phyloP scores from a whole-genome alignment of 306 rosid genomes.

The Malus orientalis region DNA sequence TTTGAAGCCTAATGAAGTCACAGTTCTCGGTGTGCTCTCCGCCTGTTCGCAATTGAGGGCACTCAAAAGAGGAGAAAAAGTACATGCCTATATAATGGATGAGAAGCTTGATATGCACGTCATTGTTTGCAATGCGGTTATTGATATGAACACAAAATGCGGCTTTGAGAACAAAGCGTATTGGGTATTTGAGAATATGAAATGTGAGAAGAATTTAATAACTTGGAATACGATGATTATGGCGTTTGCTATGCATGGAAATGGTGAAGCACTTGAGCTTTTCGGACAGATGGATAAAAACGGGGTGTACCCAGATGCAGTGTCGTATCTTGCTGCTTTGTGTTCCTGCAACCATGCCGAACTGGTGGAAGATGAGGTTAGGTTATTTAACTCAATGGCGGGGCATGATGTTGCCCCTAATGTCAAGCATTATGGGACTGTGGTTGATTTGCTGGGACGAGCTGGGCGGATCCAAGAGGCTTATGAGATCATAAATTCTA shows the following conservation, averaged over 20 bases:
- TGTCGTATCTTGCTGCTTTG: slow-evolving; percentile 70
- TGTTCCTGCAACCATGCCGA: slow-evolving; percentile 90
- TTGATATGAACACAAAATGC: slow-evolving; percentile 83
- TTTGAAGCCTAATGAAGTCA: slow-evolving; percentile 65
- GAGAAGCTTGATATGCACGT: slow-evolving; percentile 48
- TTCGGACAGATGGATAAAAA: slow-evolving; percentile 40
- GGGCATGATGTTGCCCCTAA: slow-evolving; percentile 36
- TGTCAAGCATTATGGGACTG: slow-evolving; percentile 74
- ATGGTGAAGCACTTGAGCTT: slow-evolving; percentile 60
- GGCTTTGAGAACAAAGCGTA: slow-evolving; percentile 65
- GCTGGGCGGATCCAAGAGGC: slow-evolving; percentile 83
- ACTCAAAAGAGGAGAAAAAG: slow-evolving; percentile 42
- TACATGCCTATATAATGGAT: slow-evolving; percentile 41
- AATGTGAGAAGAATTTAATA: slow-evolving; percentile 47
- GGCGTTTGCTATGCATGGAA: slow-evolving; percentile 77
- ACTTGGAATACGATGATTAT: slow-evolving; percentile 88
- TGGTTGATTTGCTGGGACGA: slow-evolving; percentile 81
- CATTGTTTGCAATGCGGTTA: slow-evolving; percentile 74
- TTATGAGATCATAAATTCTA: slow-evolving; percentile 41
- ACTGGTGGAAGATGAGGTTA: slow-evolving; percentile 67
- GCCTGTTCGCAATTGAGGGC: slow-evolving; percentile 90
- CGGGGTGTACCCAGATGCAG: slow-evolving; percentile 43
- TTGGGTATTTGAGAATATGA: slow-evolving; percentile 51
- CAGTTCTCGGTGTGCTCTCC: slow-evolving; percentile 62
- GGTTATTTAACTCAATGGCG: slow-evolving; percentile 51